Percentiles rank a stretch among this genome's conserved stretches.
Conservation (phyloP, 2,329 filamentous ascomycete genomes). For the Penicillium corylophilum region DNA sequence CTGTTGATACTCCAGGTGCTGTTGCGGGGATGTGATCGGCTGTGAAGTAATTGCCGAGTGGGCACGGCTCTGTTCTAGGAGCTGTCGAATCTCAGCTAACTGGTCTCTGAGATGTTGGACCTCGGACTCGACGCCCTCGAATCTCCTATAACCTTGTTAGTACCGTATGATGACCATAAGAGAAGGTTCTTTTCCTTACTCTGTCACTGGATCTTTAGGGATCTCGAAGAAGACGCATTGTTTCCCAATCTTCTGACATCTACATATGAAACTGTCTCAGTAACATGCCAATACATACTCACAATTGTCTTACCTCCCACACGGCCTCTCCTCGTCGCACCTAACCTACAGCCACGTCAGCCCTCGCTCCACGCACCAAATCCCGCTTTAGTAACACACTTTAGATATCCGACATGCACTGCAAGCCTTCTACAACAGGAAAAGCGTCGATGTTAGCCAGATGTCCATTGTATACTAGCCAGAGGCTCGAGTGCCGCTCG, state of each 20-base stretch:
- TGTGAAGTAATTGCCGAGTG: constrained; percentile 2
- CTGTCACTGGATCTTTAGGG: constrained; percentile 30
- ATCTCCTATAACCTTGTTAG: constrained; percentile 22
- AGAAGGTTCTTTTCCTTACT: constrained; percentile 20
- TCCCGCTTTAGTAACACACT: constrained; percentile 11
- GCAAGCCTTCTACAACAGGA: constrained; percentile 34
- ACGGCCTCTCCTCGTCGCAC: constrained; percentile 40
- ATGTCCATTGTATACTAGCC: not conserved
- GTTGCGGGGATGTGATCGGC: constrained; percentile 2
- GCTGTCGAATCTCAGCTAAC: constrained; percentile 25
- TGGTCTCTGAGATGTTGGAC: constrained; percentile 29
- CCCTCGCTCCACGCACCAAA: not conserved
- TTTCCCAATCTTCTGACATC: constrained; percentile 37
- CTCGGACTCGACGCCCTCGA: constrained; percentile 36
- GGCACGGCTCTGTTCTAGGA: constrained; percentile 14
- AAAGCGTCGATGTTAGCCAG: not conserved
- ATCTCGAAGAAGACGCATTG: constrained; percentile 38
- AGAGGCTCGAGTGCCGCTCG: not conserved
- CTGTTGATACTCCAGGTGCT: not conserved
- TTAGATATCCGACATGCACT: constrained; percentile 40
- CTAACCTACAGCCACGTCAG: constrained; percentile 25
- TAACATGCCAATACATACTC: not conserved
- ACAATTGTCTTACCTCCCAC: constrained; percentile 28
- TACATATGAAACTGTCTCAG: constrained; percentile 2
- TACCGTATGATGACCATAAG: not conserved